Percentiles rank a stretch among this genome's conserved stretches.
Conservation (phyloP, 129 eudicot species). For the Centrapalus pauciflorus region DNA sequence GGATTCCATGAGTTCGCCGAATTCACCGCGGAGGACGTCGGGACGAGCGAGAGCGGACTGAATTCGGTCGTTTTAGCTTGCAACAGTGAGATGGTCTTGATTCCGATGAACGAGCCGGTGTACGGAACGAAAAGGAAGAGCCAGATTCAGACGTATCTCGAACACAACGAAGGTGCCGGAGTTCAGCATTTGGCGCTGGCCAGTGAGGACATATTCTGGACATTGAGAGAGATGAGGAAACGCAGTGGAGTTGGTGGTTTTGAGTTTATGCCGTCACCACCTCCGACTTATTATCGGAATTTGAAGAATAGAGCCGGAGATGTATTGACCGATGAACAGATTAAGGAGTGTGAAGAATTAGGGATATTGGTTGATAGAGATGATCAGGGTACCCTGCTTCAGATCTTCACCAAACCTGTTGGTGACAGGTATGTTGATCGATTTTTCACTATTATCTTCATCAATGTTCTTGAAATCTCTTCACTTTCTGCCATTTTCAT, state of each 20-base stretch:
- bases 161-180: slow-evolving; percentile 93
- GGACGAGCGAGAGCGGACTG: slow-evolving; percentile 84
- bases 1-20: slow-evolving; percentile 97
- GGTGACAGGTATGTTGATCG: slow-evolving; percentile 69
- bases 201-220: slow-evolving; percentile 67
- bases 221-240: slow-evolving; percentile 90
- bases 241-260: slow-evolving; percentile 82
- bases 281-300: slow-evolving; percentile 82
- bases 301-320: slow-evolving; percentile 68
- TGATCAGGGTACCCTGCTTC: slow-evolving; percentile 82
- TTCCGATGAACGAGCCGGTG: slow-evolving; percentile 87
- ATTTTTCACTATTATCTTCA: no score
- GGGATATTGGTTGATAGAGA: slow-evolving; percentile 90
- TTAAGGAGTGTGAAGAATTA: slow-evolving; percentile 82
- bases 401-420: slow-evolving; percentile 73
- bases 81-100: slow-evolving; percentile 65
- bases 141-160: slow-evolving; percentile 89
- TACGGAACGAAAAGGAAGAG: slow-evolving; percentile 87
- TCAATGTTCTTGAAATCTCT: no score
- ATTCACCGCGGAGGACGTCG: slow-evolving; percentile 90
- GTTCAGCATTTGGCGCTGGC: slow-evolving; percentile 87
- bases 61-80: slow-evolving; percentile 80
- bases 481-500: no score
- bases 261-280: slow-evolving; percentile 97
- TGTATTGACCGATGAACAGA: slow-evolving; percentile 81